Base-by-base conservation (phyloP, 345 rosid genomes). In the Psidium guajava region DNA sequence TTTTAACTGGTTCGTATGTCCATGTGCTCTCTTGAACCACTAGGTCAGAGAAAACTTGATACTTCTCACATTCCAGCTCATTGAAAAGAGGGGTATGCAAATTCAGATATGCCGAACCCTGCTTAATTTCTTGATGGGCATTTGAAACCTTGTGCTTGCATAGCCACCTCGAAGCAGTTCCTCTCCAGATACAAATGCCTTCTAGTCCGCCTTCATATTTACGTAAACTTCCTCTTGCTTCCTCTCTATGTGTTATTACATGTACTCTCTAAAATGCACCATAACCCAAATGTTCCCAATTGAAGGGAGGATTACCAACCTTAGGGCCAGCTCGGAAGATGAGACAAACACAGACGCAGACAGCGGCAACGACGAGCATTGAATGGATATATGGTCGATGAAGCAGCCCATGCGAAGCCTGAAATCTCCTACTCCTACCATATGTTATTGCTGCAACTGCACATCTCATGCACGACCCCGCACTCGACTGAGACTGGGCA, bases 331-430 rank as follows among this genome's bases (percentile, higher is more conserved):
- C 95, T 42, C 97, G 94, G 89, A 93, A 75, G 90, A 94, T 94
- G 59, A 96, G 88, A 88, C 99, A 96, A 75, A 96, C 99, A 89
- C 99, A 96, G 85, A 95, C 98, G 75, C 99, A 96, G 55, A 96
- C 98, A 8, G 98, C 95, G 4, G 97, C 99, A 87, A 95, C 89
- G 85, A 96, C 92, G 36, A 96, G 96, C 96, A 96, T 91, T 16
- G 98, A 94, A 88, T 95, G 95, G 86, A 94, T 85, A 58, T 91
- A 93, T 13, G 99, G 96, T 52, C 93, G 94, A 83, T 93, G 95
- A 90, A 95, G 95, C 87, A 96, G 86, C 54, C 96, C 94, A 16
- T 81, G 93, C 27, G 95, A 86, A 32, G 93, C 91, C 5, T 88
- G 89, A 54, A 88, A 86, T 89, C 90, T 92, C 84, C 87, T 87